phyloP scores from a whole-genome alignment of 257 asterid genomes.

The Solanum tacnaense region DNA sequence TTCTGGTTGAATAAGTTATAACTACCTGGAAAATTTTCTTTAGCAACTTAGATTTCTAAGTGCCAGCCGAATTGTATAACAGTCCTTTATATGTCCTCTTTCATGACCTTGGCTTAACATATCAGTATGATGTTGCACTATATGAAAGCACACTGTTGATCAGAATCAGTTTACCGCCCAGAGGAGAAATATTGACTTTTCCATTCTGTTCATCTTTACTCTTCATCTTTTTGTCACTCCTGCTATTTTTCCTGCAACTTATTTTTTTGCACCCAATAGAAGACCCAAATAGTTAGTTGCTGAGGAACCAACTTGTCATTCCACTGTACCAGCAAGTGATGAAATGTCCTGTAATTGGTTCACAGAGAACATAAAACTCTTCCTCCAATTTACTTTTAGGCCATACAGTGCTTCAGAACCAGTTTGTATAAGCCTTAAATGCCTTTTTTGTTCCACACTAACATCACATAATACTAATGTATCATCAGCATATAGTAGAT shows the following conservation, averaged over 20 bases:
- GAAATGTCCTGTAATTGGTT: background rate
- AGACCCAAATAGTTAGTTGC: background rate
- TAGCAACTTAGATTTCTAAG: background rate
- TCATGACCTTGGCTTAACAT: background rate
- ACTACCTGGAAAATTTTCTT: background rate
- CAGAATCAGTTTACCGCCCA: background rate
- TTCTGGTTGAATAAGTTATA: background rate
- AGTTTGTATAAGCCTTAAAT: background rate
- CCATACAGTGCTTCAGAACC: background rate
- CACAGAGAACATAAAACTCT: background rate
- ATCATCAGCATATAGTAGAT: background rate
- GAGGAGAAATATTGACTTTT: background rate
- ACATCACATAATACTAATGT: background rate
- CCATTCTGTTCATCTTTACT: background rate
- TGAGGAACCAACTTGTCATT: background rate
- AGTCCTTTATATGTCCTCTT: background rate
- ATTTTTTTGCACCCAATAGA: background rate
- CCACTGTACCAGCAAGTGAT: background rate
- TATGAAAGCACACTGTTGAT: background rate
- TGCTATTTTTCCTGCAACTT: background rate
- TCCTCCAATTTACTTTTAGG: background rate
- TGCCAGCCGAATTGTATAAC: background rate
- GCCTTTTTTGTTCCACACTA: background rate
- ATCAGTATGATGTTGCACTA: background rate
- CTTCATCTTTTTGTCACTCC: background rate